Evolutionary conservation across 352 stramenopile genomes (phyloP).

Genomic region (Thalassiosira livingstoniorum): DNA sequence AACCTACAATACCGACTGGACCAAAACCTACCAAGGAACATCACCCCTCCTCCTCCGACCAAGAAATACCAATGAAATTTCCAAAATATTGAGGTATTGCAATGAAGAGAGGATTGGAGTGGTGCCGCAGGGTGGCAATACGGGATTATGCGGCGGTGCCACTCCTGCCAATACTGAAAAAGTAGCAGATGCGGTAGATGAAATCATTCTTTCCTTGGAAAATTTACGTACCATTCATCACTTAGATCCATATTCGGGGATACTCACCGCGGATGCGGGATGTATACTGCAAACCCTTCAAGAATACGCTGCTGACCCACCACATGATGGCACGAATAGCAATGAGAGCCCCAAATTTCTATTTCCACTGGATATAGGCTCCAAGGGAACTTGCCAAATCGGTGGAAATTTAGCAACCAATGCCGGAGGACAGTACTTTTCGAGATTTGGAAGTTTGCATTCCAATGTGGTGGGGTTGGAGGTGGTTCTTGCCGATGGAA

Average conservation of each 20-base stretch:
- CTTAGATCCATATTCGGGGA: constrained; percentile 87
- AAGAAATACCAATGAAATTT: constrained; percentile 67
- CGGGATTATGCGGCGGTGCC: constrained; percentile 93
- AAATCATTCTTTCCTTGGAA: constrained; percentile 93
- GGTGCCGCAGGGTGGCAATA: constrained; percentile 97
- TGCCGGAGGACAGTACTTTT: constrained; percentile 92
- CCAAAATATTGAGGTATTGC: constrained; percentile 91
- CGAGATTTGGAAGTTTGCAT: constrained; percentile 95
- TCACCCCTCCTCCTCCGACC: constrained; percentile 68
- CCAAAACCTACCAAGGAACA: constrained; percentile 60
- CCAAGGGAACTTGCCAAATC: constrained; percentile 97
- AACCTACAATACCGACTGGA: constrained; percentile 72
- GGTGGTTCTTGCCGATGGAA: constrained; percentile 92
- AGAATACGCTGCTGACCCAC: constrained; percentile 88
- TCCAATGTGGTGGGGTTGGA: constrained; percentile 94
- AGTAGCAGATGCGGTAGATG: too few species aligned
- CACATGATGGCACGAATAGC: too few species aligned
- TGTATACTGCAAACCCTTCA: constrained; percentile 95
- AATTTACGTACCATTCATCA: constrained; percentile 92
- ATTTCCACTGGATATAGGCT: constrained; percentile 95
- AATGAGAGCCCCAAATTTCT: constrained; percentile 90
- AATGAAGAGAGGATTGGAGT: constrained; percentile 90
- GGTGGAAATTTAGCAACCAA: constrained; percentile 96
- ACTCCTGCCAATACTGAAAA: too few species aligned
- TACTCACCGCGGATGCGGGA: constrained; percentile 87